phyloP scores from a whole-genome alignment of 495 filamentous ascomycete genomes.

The Daldinia loculata region DNA sequence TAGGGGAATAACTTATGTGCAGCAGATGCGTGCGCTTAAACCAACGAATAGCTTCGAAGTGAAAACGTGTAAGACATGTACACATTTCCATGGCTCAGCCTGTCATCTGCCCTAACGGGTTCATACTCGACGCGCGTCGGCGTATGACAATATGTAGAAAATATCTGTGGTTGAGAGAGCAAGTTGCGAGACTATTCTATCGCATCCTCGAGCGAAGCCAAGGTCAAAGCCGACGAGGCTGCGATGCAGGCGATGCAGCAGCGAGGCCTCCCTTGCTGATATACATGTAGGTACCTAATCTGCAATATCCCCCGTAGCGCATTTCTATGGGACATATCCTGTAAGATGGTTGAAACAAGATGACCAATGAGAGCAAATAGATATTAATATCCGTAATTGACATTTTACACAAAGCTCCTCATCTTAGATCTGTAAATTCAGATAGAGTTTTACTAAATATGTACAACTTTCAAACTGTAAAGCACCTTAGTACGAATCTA shows the following conservation, averaged over 20 bases:
- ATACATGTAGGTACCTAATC: not conserved
- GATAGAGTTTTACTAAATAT: not conserved
- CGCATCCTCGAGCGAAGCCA: not conserved
- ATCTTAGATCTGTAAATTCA: not conserved
- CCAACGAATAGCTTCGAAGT: not conserved
- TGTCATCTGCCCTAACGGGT: not conserved
- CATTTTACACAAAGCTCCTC: not conserved
- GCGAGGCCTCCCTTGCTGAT: slow-evolving; percentile 8
- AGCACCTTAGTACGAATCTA: not conserved
- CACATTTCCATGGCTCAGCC: not conserved
- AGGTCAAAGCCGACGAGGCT: not conserved
- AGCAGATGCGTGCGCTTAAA: slow-evolving; percentile 7
- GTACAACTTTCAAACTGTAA: not conserved
- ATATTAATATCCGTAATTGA: not conserved
- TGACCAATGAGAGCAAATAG: not conserved
- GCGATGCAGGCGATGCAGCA: not conserved
- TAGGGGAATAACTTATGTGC: slow-evolving; percentile 28
- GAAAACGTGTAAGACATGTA: not conserved
- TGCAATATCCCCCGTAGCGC: not conserved
- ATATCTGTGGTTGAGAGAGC: not conserved
- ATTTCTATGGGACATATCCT: not conserved
- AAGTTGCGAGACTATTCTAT: not conserved
- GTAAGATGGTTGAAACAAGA: not conserved
- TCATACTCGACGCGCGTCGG: not conserved
- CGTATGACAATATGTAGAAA: too few species aligned